Base-by-base conservation (phyloP, 805 yeast genomes). In the Candida sonorensis region DNA sequence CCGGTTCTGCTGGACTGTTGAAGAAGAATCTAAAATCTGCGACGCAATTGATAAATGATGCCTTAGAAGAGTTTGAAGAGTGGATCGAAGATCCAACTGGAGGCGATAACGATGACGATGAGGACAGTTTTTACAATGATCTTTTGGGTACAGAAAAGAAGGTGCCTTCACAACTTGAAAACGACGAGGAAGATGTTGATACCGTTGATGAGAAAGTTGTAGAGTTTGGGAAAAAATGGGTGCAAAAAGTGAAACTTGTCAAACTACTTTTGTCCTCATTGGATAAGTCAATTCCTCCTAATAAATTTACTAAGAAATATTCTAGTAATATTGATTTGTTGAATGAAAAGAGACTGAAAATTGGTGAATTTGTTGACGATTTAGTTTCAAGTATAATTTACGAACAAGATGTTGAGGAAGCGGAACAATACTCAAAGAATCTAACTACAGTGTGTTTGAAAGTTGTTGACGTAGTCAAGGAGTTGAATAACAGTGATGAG, bases 51-150 rank as follows among this genome's bases (percentile, higher is more conserved):
- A 61, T 80, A 6, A 69, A 64, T 13, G 90, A 81, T 53, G 81
- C 78, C 0, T 54, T 71, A n/a, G 71, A 66, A 8, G 94, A 84
- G 45, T 66, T 81, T 31, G 73, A 64, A 14, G 84, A 74, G 36
- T 83, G 90, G 84, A 48, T 77, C 3, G 73, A 74, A 36, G 67
- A 77, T 40, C 90, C 88, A 0, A 59, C 59, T 10, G 47, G 19
- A 19, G 17, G 11, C n/a, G 62, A 51, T 26, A 71, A 66, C 28
- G 69, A 61, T 8, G 76, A 74, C 53, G n/a, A n/a, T n/a, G n/a
- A n/a, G n/a, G n/a, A n/a, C n/a, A n/a, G n/a, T n/a, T n/a, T n/a
- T n/a, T n/a, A n/a, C n/a, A n/a, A n/a, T n/a, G n/a, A n/a, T 77
- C 77, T 2, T 75, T 73, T 47, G 79, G 74, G n/a, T n/a, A n/a